Percentiles rank a stretch among this genome's conserved stretches.
phyloP scores from a whole-genome alignment of 2,329 filamentous ascomycete genomes.

The Berkeleyomyces basicola region DNA sequence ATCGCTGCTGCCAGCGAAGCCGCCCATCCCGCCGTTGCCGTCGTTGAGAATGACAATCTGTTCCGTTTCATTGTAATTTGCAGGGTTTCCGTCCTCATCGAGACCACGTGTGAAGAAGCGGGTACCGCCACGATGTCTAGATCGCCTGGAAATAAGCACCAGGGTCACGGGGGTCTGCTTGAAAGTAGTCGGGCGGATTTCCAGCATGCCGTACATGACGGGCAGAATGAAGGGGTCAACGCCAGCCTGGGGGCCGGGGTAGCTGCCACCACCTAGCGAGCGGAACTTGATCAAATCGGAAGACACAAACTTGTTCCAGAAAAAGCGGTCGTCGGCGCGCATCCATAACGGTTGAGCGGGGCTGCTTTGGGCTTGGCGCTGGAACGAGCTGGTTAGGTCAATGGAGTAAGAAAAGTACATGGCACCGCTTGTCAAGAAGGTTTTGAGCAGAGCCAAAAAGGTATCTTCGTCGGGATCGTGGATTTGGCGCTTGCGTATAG shows the following conservation, averaged over 20 bases:
- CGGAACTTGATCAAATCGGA: slow-evolving; percentile 85
- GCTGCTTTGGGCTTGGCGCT: slow-evolving; percentile 72
- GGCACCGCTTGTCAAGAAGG: slow-evolving; percentile 63
- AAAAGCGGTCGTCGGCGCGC: slow-evolving; percentile 90
- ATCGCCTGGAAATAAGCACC: slow-evolving; percentile 74
- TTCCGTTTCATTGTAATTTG: slow-evolving; percentile 98
- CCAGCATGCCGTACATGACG: slow-evolving; percentile 90
- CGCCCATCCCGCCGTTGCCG: slow-evolving; percentile 52
- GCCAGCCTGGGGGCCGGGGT: slow-evolving; percentile 53
- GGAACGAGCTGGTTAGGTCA: slow-evolving; percentile 92
- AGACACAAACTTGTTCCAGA: slow-evolving; percentile 92
- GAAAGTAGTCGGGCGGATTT: slow-evolving; percentile 72
- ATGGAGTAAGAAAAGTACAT: slow-evolving; percentile 98
- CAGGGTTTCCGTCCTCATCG: slow-evolving; percentile 86
- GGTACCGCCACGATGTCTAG: slow-evolving; percentile 75
- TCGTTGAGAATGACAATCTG: slow-evolving; percentile 86
- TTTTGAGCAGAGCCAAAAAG: slow-evolving; percentile 69
- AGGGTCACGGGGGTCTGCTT: slow-evolving; percentile 75
- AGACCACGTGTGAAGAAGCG: slow-evolving; percentile 90
- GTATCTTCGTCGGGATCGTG: slow-evolving; percentile 89
- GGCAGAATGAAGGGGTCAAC: slow-evolving; percentile 88
- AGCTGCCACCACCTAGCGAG: slow-evolving; percentile 41
- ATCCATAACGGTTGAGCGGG: slow-evolving; percentile 65
- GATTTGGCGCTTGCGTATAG: slow-evolving; percentile 78
- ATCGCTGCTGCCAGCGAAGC: slow-evolving; percentile 60